Evolutionary conservation across 1,284 basidiomycete genomes (phyloP).

Genomic region (Cutaneotrichosporon arboriforme): DNA sequence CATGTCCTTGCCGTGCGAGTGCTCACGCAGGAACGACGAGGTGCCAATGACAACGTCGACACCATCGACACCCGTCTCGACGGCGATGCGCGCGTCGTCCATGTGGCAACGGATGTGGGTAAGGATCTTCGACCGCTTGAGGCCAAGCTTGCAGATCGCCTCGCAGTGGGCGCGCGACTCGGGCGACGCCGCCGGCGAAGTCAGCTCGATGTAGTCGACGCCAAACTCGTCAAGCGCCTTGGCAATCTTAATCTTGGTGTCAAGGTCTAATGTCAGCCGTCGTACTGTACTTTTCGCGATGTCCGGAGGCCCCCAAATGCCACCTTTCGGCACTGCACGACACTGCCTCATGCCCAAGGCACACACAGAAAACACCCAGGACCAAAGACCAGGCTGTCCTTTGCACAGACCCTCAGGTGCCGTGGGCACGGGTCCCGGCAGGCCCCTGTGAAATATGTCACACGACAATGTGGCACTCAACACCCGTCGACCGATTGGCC

Average conservation of each 20-base stretch:
- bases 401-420: no score
- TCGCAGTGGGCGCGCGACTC: constrained; percentile 93
- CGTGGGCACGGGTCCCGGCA: no score
- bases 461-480: no score
- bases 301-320: no score
- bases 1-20: constrained; percentile 99
- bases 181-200: constrained; percentile 95
- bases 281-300: no score
- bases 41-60: constrained; percentile 99
- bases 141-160: constrained; percentile 97
- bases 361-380: no score
- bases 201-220: constrained; percentile 99
- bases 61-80: constrained; percentile 98
- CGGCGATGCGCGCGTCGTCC: constrained; percentile 98
- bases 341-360: no score
- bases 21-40: constrained; percentile 97
- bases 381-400: no score
- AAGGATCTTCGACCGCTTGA: constrained; percentile 76
- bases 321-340: no score
- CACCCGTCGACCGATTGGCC: no score
- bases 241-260: constrained; percentile 99
- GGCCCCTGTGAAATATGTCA: no score
- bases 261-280: constrained; percentile 53
- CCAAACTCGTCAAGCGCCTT: constrained; percentile 94
- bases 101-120: constrained; percentile 99